These are phyloP conservation scores for Eucommia ulmoides DNA, from an alignment of 257 asterid genomes.

Conservation along the genomic window DNA sequence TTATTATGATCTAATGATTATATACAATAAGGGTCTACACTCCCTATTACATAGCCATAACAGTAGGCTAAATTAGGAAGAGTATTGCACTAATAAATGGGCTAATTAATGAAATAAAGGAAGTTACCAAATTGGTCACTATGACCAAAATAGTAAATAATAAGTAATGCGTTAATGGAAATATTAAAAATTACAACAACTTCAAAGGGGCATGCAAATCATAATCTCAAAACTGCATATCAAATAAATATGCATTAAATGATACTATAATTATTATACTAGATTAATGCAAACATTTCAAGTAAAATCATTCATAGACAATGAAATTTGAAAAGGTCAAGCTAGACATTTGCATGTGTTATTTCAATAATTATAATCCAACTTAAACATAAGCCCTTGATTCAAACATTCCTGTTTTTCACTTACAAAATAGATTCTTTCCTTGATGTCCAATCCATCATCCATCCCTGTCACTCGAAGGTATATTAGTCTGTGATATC, in stretches of 20 bases:
- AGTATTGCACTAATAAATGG: too few species aligned
- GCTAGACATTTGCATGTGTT: not conserved
- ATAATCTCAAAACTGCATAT: too few species aligned
- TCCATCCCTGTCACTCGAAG: constrained; percentile 91
- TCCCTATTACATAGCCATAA: too few species aligned
- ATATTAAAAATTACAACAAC: too few species aligned
- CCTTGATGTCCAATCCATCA: constrained; percentile 72
- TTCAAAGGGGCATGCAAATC: too few species aligned
- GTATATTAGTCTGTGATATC: constrained; percentile 61
- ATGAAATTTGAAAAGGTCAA: not conserved
- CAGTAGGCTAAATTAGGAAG: too few species aligned
- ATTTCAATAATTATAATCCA: not conserved
- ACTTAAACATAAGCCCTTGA: not conserved
- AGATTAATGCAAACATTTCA: not conserved
- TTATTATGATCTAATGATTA: too few species aligned
- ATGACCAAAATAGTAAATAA: too few species aligned
- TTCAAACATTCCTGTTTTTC: constrained; percentile 9
- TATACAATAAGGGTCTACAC: too few species aligned
- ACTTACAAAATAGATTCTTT: constrained; percentile 81
- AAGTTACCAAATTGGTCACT: too few species aligned
- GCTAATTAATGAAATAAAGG: too few species aligned
- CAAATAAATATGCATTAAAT: not conserved
- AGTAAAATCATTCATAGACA: not conserved
- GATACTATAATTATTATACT: not conserved
- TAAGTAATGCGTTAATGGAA: too few species aligned